Evolutionary conservation across 768 basidiomycete species (phyloP).

Genomic region (Cystobasidium ongulense): DNA sequence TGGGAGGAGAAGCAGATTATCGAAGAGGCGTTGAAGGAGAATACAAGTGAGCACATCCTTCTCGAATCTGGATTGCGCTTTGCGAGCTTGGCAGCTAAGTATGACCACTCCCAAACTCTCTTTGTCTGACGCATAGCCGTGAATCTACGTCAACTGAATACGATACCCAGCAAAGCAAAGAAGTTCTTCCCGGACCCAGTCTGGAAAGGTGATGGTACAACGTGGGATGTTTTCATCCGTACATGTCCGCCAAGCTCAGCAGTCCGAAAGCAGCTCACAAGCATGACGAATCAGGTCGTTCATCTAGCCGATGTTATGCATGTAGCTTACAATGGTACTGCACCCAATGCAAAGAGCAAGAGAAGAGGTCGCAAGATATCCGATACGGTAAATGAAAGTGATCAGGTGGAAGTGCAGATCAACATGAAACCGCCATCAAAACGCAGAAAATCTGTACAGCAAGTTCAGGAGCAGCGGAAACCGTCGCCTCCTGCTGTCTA

Average conservation of each 20-base stretch:
- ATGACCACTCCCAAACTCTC: too few relatives aligned
- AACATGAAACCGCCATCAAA: not conserved
- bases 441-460: not conserved
- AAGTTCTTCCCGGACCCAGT: slow-evolving; percentile 29
- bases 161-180: slow-evolving; percentile 9
- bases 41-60: slow-evolving; percentile 2
- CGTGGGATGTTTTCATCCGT: slow-evolving; percentile 26
- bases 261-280: slow-evolving; percentile 9
- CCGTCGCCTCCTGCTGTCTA: not conserved
- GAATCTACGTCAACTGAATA: slow-evolving; percentile 15
- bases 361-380: not conserved
- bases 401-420: slow-evolving; percentile 12
- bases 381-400: slow-evolving; percentile 12
- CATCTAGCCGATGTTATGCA: slow-evolving; percentile 29
- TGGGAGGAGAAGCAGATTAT: slow-evolving; percentile 30
- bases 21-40: slow-evolving; percentile 1
- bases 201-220: slow-evolving; percentile 30
- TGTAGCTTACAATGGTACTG: slow-evolving; percentile 1
- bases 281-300: slow-evolving; percentile 27
- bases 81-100: too few relatives aligned
- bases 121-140: not conserved
- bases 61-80: not conserved
- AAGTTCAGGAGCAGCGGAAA: not conserved
- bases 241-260: slow-evolving; percentile 16
- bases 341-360: not conserved